phyloP scores from a whole-genome alignment of 352 stramenopile species.

The Phytophthora sp. region DNA sequence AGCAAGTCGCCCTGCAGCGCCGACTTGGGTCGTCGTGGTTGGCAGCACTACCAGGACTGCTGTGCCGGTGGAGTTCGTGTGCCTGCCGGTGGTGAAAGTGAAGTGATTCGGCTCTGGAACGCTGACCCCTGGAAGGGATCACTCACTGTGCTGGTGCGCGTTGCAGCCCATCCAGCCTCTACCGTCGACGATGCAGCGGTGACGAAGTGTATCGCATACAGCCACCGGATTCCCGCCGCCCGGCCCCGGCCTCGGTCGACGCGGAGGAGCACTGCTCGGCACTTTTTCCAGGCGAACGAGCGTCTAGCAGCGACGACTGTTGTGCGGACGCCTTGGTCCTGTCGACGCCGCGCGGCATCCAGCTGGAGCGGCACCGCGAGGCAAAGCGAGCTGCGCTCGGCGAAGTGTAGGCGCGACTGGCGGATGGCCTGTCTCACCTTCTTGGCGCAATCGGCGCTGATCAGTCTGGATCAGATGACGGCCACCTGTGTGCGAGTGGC shows the following conservation, averaged over 20 bases:
- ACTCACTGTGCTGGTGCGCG: not conserved
- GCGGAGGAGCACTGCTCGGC: not conserved
- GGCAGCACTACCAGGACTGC: not conserved
- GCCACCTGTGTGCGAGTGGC: constrained; percentile 2
- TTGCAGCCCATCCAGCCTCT: not conserved
- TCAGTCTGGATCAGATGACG: constrained; percentile 13
- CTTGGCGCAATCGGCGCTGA: constrained; percentile 9
- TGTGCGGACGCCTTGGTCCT: not conserved
- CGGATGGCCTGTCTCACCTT: constrained; percentile 10
- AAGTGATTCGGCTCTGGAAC: too few species aligned
- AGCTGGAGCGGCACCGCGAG: not conserved
- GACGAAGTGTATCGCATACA: not conserved
- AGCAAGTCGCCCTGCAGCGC: not conserved
- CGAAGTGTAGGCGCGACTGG: constrained; percentile 4
- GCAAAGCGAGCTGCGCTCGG: not conserved
- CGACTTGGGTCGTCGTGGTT: not conserved
- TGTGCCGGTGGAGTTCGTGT: too few species aligned
- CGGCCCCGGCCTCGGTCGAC: too few species aligned
- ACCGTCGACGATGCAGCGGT: not conserved
- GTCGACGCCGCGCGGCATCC: not conserved
- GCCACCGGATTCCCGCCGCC: not conserved
- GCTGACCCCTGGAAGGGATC: not conserved
- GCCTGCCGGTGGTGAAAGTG: too few species aligned
- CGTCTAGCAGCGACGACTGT: not conserved
- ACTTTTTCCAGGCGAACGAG: not conserved